phyloP scores from a whole-genome alignment of 208 protist species.

The Leishmania braziliensis region DNA sequence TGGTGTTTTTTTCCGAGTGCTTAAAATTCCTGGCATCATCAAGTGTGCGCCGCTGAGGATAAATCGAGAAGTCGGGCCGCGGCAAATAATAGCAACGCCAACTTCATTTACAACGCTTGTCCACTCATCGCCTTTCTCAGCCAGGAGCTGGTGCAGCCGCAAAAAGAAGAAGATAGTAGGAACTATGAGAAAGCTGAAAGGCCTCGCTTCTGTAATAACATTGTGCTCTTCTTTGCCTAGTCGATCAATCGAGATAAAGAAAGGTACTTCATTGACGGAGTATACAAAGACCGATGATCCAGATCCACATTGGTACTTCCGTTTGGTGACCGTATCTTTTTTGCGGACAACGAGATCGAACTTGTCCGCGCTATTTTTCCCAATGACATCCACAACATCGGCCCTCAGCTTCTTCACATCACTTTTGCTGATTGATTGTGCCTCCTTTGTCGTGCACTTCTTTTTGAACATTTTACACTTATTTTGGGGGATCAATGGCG shows the following conservation, averaged over 20 bases:
- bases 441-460: conserved; percentile 58
- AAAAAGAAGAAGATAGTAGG: conserved; percentile 79
- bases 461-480: conserved; percentile 63
- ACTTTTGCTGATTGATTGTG: conserved; percentile 45
- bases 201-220: conserved; percentile 16
- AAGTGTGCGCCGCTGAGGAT: conserved; percentile 76
- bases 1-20: conserved; percentile 6
- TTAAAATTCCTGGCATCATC: conserved; percentile 79
- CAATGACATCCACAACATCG: conserved; percentile 36
- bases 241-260: conserved; percentile 49
- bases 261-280: conserved; percentile 56
- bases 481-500: background rate
- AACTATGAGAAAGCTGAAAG: conserved; percentile 18
- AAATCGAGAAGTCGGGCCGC: conserved; percentile 63
- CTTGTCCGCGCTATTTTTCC: conserved; percentile 37
- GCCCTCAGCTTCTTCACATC: conserved; percentile 56
- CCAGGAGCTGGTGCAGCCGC: conserved; percentile 30
- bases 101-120: conserved; percentile 14
- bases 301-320: conserved; percentile 45
- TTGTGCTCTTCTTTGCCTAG: conserved; percentile 37
- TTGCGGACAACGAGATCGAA: conserved; percentile 62
- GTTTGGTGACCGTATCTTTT: conserved; percentile 42
- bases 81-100: conserved; percentile 41
- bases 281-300: conserved; percentile 47
- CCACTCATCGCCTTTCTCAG: conserved; percentile 29